Evolutionary conservation across 768 basidiomycete species (phyloP), one percentile per base, ranked within the genome.

Genomic region (Pleurotus giganteus): DNA sequence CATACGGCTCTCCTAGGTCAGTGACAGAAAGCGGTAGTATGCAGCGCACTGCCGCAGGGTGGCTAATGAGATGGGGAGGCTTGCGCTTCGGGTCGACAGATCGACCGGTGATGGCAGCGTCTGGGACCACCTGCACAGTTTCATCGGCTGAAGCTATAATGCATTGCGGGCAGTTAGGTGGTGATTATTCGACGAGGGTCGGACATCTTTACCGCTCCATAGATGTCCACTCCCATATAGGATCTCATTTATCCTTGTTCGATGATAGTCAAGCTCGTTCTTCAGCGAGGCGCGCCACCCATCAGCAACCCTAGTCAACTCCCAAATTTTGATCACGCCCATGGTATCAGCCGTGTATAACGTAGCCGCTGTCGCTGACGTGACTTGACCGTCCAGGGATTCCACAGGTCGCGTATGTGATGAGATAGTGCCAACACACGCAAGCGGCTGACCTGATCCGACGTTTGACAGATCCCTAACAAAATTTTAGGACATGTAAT

Each of bases 331-430:
- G 65, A 98, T 84, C 7, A 89, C 67, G 2, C 96, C 97, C 86
- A 98, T 90, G 2, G 91, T 95, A 68, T 98, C 96, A 5, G 83
- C 92, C 0, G 93, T 92, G 66, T 87, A 91, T 4, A 98, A 69
- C 24, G 78, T 71, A 0, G 73, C 80, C 17, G 74, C 70, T 9
- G 64, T 66, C n/a, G 72, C 74, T 2, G 83, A 80, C 34, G 71
- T 59, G 12, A 70, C 60, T 55, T 75, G 73, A n/a, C 80, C 87
- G 34, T 82, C 79, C 11, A 97, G 68, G 57, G 83, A 84, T 66
- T 93, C 91, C 6, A 98, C 85, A 3, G 96, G 96, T 12, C 96
- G 83, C 7, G 84, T 89, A 69, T 99, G 96, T 0, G 85, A 81
- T 3, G 91, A 89, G 42, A 97, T 79, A 3, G 85, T 86, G 42